Evolutionary conservation across 2,329 filamentous ascomycete species (phyloP), one percentile per base, ranked within the genome.

Genomic region (Clarireedia paspali): DNA sequence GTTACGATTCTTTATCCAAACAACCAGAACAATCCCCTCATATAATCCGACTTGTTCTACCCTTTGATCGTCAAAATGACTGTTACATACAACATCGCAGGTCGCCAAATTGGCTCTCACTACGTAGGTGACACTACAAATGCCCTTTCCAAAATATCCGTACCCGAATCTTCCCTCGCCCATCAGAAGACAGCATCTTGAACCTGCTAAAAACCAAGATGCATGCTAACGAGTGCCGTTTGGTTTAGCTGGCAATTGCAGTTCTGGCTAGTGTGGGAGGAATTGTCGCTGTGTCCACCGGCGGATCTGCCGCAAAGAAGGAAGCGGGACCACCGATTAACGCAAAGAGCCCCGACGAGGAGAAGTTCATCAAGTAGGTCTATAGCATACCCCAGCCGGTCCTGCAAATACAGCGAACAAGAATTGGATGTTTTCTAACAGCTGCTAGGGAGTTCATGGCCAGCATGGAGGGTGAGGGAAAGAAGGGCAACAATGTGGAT

Each of bases 291-390:
- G 27, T 60, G 27, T 58, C 60, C 20, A 62, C 59, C 46, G 60
- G 65, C 57, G 67, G 67, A 46, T 55, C 53, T 48, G 60, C 59
- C 36, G 62, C 56, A 50, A 63, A 66, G 60, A 64, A 64, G 55
- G 24, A 62, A 12, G 60, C 67, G 54, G 60, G 57, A 59, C 68
- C 68, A 60, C 67, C 68, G 15, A 66, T 70, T 58, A 69, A 70
- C 56, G 68, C 68, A n/a, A 50, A 57, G 54, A 69, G 67, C 53
- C 62, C 66, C 20, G 68, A 69, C 38, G 67, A 70, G 64, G 68
- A 69, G 63, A 68, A 57, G 52, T 70, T 68, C 58, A 69, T 70
- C 57, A 68, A 69, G 68, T 70, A 66, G 51, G 67, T 66, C 39
- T 36, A 12, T 4, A 15, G 7, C 14, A 20, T 6, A 24, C 4